A percentile compares a stretch with the other conserved stretches of the same genome.
phyloP scores from a whole-genome alignment of 208 protist species.

The Angomonas deanei region DNA sequence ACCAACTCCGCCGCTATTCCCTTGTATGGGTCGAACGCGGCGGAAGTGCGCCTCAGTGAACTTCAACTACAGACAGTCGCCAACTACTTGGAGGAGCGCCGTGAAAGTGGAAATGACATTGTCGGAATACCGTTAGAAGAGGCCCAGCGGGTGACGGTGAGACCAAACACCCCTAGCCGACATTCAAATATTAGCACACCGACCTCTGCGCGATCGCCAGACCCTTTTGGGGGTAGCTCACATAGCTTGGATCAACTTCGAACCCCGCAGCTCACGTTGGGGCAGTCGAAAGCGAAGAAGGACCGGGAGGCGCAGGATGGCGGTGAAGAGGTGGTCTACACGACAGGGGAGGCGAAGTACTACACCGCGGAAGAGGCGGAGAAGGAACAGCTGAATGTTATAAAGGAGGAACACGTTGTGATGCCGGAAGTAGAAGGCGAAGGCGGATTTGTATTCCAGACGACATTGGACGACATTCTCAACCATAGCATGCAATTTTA shows the following conservation, averaged over 20 bases:
- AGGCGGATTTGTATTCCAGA: background rate
- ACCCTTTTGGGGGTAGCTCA: background rate
- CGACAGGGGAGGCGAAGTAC: constrained; percentile 31
- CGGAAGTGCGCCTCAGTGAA: constrained; percentile 19
- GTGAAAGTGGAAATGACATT: constrained; percentile 33
- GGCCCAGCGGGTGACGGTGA: constrained; percentile 13
- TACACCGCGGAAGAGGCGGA: constrained; percentile 17
- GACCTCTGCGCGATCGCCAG: background rate
- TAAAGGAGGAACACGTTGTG: constrained; percentile 24
- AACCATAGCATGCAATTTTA: background rate
- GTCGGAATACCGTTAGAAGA: constrained; percentile 38
- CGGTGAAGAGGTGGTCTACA: constrained; percentile 18
- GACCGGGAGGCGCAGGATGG: background rate
- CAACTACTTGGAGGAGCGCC: constrained; percentile 26
- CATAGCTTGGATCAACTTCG: background rate
- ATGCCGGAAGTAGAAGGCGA: constrained; percentile 19
- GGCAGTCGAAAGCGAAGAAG: background rate
- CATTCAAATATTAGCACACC: background rate
- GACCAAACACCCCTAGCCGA: background rate
- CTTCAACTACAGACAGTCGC: constrained; percentile 24
- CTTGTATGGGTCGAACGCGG: constrained; percentile 30
- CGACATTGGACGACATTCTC: background rate
- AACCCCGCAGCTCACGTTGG: background rate
- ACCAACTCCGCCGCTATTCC: constrained; percentile 34
- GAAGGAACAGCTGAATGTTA: constrained; percentile 5